Evolutionary conservation across 352 stramenopile species (phyloP).

Genomic region (Phytopythium delawarense): DNA sequence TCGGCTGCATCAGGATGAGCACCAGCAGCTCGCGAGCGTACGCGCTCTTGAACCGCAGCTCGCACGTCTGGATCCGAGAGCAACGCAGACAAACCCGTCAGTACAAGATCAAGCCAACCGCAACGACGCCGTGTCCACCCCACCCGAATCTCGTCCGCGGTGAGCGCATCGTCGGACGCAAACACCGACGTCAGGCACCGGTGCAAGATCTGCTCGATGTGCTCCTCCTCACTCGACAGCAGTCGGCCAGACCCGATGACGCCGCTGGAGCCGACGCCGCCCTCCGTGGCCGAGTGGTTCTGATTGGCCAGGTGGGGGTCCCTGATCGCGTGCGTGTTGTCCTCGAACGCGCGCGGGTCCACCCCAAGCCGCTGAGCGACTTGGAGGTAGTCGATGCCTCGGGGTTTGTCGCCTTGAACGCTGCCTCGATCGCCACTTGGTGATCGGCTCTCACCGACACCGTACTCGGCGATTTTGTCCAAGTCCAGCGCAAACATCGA

Average conservation of each 20-base stretch:
- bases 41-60: conserved; percentile 56
- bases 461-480: conserved; percentile 13
- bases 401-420: conserved; percentile 6
- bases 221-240: conserved; percentile 69
- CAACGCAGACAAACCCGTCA: background rate
- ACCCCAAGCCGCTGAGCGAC: conserved; percentile 32
- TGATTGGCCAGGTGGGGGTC: conserved; percentile 45
- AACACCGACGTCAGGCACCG: conserved; percentile 81
- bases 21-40: conserved; percentile 80
- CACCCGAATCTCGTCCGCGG: conserved; percentile 45
- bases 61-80: conserved; percentile 36
- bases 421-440: background rate
- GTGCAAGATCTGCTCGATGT: conserved; percentile 76
- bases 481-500: conserved; percentile 26
- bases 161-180: conserved; percentile 68
- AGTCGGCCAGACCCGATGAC: conserved; percentile 19
- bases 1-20: conserved; percentile 84
- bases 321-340: conserved; percentile 31
- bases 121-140: background rate
- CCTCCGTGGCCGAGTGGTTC: conserved; percentile 23
- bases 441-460: background rate
- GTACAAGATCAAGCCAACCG: background rate
- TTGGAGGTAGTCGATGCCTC: conserved; percentile 7
- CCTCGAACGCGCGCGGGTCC: conserved; percentile 29
- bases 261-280: conserved; percentile 10